Conservation (phyloP, 768 basidiomycete genomes). For the Pisolithus tinctorius region DNA sequence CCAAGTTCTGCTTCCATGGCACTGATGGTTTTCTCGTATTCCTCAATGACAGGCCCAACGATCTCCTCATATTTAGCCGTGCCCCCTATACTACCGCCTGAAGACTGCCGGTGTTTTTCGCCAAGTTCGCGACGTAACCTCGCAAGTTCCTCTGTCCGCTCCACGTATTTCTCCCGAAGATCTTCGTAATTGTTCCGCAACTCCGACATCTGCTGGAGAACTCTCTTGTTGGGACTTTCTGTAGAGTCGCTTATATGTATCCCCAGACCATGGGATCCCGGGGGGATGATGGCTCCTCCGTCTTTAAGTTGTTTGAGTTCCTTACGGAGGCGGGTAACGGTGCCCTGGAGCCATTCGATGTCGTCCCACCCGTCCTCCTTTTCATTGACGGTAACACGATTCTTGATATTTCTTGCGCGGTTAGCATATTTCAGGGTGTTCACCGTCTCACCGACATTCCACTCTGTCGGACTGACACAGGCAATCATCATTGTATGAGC, state of each 20-base stretch:
- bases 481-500: conserved; percentile 99
- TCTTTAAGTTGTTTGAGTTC: conserved; percentile 81
- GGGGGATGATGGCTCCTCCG: conserved; percentile 33
- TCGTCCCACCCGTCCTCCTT: conserved; percentile 99
- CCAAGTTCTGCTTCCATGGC: conserved; percentile 92
- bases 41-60: conserved; percentile 95
- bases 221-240: conserved; percentile 67
- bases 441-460: conserved; percentile 89
- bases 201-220: conserved; percentile 74
- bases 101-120: conserved; percentile 56
- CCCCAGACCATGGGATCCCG: conserved; percentile 25
- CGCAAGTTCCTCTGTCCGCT: conserved; percentile 84
- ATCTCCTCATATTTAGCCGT: conserved; percentile 85
- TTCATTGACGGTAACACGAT: conserved; percentile 85
- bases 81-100: conserved; percentile 55
- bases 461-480: conserved; percentile 93
- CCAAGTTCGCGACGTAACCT: conserved; percentile 73
- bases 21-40: conserved; percentile 96
- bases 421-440: conserved; percentile 97
- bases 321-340: conserved; percentile 76
- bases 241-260: conserved; percentile 26
- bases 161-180: conserved; percentile 75
- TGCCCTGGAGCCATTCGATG: conserved; percentile 90
- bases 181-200: conserved; percentile 83
- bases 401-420: conserved; percentile 96